These are phyloP conservation scores for Calonectria hawksworthii DNA, from an alignment of 2,329 filamentous ascomycete species.

Conservation along the genomic window DNA sequence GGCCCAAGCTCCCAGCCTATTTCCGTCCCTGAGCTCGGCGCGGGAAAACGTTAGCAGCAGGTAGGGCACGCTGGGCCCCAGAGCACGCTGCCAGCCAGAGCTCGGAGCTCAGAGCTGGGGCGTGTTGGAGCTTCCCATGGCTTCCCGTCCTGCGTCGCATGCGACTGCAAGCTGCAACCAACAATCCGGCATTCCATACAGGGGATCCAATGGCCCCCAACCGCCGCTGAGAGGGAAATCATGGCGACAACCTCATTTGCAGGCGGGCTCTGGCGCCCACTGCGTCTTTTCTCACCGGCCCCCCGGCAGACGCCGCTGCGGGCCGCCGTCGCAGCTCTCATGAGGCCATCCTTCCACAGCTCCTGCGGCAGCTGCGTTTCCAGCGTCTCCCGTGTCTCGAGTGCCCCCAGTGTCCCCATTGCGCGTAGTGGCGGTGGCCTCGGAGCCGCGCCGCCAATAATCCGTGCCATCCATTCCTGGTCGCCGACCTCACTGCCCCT, in stretches of 20 bases:
- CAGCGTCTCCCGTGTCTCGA: background rate
- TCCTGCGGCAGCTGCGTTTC: background rate
- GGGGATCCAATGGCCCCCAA: background rate
- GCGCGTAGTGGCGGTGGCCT: background rate
- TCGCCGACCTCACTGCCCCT: conserved; percentile 34
- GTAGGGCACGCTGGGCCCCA: background rate
- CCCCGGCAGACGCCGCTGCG: conserved; percentile 3
- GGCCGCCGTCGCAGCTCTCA: conserved; percentile 1
- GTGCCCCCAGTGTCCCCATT: background rate
- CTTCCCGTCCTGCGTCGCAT: background rate
- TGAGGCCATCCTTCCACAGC: background rate
- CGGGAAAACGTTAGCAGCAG: background rate
- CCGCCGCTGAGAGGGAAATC: background rate
- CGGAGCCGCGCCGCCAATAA: conserved; percentile 35
- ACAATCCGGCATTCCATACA: background rate
- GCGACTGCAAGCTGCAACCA: background rate
- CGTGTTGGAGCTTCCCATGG: background rate
- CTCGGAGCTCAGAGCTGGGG: background rate
- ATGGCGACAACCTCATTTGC: background rate
- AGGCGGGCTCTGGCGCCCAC: conserved; percentile 10
- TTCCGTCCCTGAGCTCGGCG: background rate
- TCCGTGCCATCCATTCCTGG: conserved; percentile 39
- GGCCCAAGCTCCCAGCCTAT: conserved; percentile 6
- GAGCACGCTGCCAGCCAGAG: background rate
- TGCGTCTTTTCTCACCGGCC: conserved; percentile 4